Base-by-base conservation (phyloP, 1,284 basidiomycete genomes). In the Hemileia vastatrix region DNA sequence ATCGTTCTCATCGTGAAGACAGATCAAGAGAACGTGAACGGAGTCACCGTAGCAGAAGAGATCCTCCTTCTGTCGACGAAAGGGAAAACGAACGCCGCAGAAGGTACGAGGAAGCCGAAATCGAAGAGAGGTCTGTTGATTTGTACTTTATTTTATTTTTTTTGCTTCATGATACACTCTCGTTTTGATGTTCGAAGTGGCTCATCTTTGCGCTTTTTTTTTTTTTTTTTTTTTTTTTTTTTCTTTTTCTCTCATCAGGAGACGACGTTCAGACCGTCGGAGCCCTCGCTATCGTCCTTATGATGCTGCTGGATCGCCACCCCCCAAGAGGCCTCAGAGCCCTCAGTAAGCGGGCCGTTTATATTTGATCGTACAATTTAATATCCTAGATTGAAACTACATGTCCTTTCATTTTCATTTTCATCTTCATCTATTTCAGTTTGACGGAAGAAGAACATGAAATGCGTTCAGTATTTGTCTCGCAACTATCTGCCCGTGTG, bases 401-500 rank as follows among this genome's bases (percentile, higher is more conserved):
- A 31, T 13, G n/a, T n/a, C n/a, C n/a, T n/a, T n/a, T n/a, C n/a
- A n/a, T n/a, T n/a, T n/a, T n/a, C n/a, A n/a, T 27, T 31, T n/a
- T 51, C 6, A n/a, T 43, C 33, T 31, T 24, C 24, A 3, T 40
- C 31, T 18, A 24, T 18, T 76, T 47, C 13, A 54, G 91, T 91
- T 76, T 91, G 87, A 74, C 75, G 44, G 69, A 71, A 40, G 74
- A 76, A 32, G 76, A 75, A 33, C 76, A 76, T 64, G 93, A 97
- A 82, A 85, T 87, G 74, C 88, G 95, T 77, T 96, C 94, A 70
- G 89, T 97, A 68, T 98, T 98, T 79, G 92, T 96, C 76, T 93
- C 92, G 71, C 94, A 97, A 79, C 85, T 99, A 74, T 90, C 94
- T 70, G 90, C 91, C 63, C 85, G 90, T 72, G 85, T 97, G 76